Conservation (phyloP, 768 basidiomycete species). For the Mycena capillaripes region DNA sequence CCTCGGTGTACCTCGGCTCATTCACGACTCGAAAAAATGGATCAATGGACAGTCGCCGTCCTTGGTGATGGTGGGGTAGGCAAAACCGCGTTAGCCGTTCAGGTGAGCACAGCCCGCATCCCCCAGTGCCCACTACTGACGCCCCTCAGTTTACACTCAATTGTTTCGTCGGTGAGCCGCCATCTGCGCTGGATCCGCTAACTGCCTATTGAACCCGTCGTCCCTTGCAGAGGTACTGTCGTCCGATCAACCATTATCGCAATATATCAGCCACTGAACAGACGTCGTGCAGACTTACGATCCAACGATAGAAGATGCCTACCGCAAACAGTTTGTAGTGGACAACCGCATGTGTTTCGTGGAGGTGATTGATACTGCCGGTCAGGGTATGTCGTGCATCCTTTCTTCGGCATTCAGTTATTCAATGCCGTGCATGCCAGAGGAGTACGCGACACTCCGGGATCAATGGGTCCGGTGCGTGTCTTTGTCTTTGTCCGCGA, state of each 20-base stretch:
- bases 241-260: slow-evolving; percentile 29
- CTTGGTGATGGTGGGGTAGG: slow-evolving; percentile 98
- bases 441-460: slow-evolving; percentile 96
- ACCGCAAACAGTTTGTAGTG: slow-evolving; percentile 94
- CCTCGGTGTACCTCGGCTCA: slow-evolving; percentile 21
- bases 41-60: slow-evolving; percentile 96
- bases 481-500: slow-evolving; percentile 19
- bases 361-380: slow-evolving; percentile 97
- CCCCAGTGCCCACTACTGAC: slow-evolving; percentile 19
- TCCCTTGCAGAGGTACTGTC: slow-evolving; percentile 29
- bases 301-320: slow-evolving; percentile 98
- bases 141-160: slow-evolving; percentile 87
- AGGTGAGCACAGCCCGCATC: slow-evolving; percentile 66
- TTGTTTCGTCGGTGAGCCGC: slow-evolving; percentile 91
- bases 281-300: slow-evolving; percentile 84
- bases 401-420: slow-evolving; percentile 17
- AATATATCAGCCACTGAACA: slow-evolving; percentile 34
- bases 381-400: slow-evolving; percentile 80
- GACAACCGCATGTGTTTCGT: slow-evolving; percentile 97
- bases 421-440: slow-evolving; percentile 57
- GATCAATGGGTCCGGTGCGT: slow-evolving; percentile 98
- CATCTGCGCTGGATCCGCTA: slow-evolving; percentile 8
- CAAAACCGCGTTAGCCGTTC: slow-evolving; percentile 96
- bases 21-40: slow-evolving; percentile 72
- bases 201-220: slow-evolving; percentile 24